phyloP scores from a whole-genome alignment of 2,329 filamentous ascomycete genomes.

The Monascus ruber region DNA sequence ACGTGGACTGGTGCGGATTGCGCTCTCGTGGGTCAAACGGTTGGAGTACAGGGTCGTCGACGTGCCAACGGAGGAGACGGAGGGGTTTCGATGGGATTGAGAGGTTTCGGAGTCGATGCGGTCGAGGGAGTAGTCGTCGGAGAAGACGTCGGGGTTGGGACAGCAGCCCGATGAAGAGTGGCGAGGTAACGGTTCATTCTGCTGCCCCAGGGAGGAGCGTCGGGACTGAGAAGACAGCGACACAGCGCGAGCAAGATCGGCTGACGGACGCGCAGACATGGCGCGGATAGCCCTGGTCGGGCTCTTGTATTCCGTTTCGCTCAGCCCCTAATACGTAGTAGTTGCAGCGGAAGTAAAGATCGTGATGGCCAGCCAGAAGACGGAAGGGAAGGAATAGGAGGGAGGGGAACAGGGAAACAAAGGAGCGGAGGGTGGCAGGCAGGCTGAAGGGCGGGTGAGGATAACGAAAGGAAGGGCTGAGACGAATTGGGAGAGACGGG shows the following conservation, averaged over 20 bases:
- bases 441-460: too few relatives aligned
- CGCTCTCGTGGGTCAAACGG: slow-evolving; percentile 11
- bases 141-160: slow-evolving; percentile 36
- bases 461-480: too few relatives aligned
- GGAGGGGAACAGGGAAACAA: slow-evolving; percentile 7
- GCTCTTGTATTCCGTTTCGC: slow-evolving; percentile 17
- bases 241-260: slow-evolving; percentile 24
- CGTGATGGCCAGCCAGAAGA: background rate
- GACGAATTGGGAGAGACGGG: too few relatives aligned
- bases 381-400: slow-evolving; percentile 3
- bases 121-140: slow-evolving; percentile 38
- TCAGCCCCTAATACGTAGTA: slow-evolving; percentile 16
- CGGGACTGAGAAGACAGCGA: slow-evolving; percentile 20
- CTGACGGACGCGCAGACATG: slow-evolving; percentile 30
- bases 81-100: slow-evolving; percentile 18
- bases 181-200: slow-evolving; percentile 18
- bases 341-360: background rate
- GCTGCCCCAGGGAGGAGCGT: slow-evolving; percentile 11
- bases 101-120: slow-evolving; percentile 24
- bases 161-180: slow-evolving; percentile 18
- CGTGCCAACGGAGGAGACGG: slow-evolving; percentile 21
- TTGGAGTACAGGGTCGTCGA: slow-evolving; percentile 21
- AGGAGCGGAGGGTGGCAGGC: slow-evolving; percentile 2
- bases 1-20: slow-evolving; percentile 12
- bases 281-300: slow-evolving; percentile 27